Evolutionary conservation across 306 rosid genomes (phyloP).

Genomic region (Cucurbita argyrosperma): DNA sequence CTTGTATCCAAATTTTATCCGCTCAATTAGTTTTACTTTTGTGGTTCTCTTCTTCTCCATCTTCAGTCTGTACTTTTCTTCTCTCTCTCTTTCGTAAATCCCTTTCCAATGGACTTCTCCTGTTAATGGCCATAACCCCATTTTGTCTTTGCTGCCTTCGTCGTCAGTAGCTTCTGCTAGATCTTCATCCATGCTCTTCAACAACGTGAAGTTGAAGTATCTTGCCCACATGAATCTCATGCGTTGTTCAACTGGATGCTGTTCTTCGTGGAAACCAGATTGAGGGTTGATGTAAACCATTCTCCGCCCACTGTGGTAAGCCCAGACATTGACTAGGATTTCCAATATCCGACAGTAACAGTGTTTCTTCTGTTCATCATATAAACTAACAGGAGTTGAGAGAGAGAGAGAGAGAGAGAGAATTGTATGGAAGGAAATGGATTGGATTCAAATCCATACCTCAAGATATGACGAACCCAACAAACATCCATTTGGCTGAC

Average conservation of each 20-base stretch:
- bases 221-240: conserved; percentile 69
- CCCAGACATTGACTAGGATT: conserved; percentile 88
- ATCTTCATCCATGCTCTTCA: conserved; percentile 92
- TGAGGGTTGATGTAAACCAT: conserved; percentile 70
- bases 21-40: conserved; percentile 54
- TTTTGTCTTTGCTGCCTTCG: conserved; percentile 46
- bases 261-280: conserved; percentile 66
- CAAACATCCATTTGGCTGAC: conserved; percentile 30
- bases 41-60: conserved; percentile 92
- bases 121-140: conserved; percentile 86
- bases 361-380: conserved; percentile 46
- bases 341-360: conserved; percentile 82
- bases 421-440: not conserved
- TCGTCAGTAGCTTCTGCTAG: conserved; percentile 93
- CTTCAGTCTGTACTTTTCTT: conserved; percentile 75
- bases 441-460: conserved; percentile 12
- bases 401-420: not conserved
- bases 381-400: conserved; percentile 1
- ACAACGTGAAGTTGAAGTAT: conserved; percentile 46
- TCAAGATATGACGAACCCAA: conserved; percentile 69
- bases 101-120: conserved; percentile 98
- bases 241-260: conserved; percentile 69
- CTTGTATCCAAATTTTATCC: conserved; percentile 69
- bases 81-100: conserved; percentile 83
- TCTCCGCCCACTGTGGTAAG: conserved; percentile 83